Percentiles rank a stretch among this genome's conserved stretches.
Conservation (phyloP, 2,329 filamentous ascomycete species). For the Pseudomassariella vexata region DNA sequence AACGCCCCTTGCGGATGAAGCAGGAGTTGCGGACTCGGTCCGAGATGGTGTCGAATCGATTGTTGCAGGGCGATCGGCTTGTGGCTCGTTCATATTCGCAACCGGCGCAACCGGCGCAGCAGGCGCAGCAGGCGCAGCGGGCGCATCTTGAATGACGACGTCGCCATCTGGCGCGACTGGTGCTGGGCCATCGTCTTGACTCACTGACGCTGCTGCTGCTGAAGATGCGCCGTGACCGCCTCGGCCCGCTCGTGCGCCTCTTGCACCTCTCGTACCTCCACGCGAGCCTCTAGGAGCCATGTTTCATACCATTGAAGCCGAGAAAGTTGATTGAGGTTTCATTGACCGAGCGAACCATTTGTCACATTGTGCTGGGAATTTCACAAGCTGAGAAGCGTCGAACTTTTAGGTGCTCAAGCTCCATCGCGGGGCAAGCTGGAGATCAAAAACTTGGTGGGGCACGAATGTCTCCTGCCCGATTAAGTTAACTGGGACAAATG, state of each 20-base stretch:
- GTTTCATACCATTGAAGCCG: constrained; percentile 7
- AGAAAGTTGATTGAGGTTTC: neutral
- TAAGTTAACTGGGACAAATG: too few species aligned
- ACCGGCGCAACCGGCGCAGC: too few species aligned
- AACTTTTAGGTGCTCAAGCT: too few species aligned
- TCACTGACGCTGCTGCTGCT: constrained; percentile 2
- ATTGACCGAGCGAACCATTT: too few species aligned
- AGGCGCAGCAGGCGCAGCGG: too few species aligned
- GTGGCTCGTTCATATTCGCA: neutral
- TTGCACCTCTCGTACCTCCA: constrained; percentile 9
- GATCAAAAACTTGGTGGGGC: too few species aligned
- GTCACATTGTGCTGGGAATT: too few species aligned
- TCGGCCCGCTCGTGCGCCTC: constrained; percentile 7
- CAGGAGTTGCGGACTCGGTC: constrained; percentile 24
- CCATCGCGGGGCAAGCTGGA: too few species aligned
- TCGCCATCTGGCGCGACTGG: neutral
- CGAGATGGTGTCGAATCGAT: constrained; percentile 7
- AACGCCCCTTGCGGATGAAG: constrained; percentile 27
- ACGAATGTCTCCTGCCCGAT: too few species aligned
- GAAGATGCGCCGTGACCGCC: constrained; percentile 7
- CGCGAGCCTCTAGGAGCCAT: constrained; percentile 10
- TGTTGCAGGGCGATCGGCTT: constrained; percentile 2
- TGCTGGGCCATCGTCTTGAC: too few species aligned
- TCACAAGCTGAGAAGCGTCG: too few species aligned
- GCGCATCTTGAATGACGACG: too few species aligned